phyloP scores from a whole-genome alignment of 2,329 filamentous ascomycete genomes.

The Colletotrichum eremochloae region DNA sequence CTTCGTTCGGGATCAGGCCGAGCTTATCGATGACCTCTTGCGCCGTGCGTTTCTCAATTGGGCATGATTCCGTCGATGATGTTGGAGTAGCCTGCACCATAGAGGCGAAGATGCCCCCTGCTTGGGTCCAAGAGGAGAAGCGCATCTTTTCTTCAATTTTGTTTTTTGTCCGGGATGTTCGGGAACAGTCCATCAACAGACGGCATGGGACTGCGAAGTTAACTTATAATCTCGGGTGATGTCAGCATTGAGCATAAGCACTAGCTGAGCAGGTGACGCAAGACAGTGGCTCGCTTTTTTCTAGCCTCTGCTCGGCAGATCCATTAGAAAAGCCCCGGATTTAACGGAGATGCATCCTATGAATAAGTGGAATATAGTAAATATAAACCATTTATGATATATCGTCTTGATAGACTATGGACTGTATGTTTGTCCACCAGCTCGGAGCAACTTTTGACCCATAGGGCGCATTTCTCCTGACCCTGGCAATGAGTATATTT shows the following conservation, averaged over 20 bases:
- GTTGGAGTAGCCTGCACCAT: not conserved
- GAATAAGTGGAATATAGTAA: too few relatives aligned
- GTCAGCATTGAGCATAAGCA: not conserved
- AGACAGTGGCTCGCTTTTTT: too few relatives aligned
- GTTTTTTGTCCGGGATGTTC: too few relatives aligned
- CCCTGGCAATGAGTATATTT: too few relatives aligned
- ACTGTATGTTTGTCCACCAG: too few relatives aligned
- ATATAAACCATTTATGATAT: too few relatives aligned
- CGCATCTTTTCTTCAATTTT: not conserved
- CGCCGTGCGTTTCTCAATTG: constrained; percentile 49
- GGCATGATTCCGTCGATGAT: not conserved
- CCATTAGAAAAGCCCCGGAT: not conserved
- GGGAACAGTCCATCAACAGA: not conserved
- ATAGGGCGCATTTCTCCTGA: too few relatives aligned
- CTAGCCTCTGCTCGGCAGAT: not conserved
- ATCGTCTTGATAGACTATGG: too few relatives aligned
- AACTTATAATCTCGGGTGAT: not conserved
- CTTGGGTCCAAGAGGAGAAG: not conserved
- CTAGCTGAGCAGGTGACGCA: not conserved
- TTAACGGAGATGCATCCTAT: not conserved
- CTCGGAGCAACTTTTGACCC: too few relatives aligned
- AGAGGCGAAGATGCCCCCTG: not conserved
- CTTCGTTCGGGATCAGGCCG: constrained; percentile 58
- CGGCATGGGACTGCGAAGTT: not conserved
- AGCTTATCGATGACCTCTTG: constrained; percentile 59